Conservation (phyloP, 495 filamentous ascomycete genomes). For the Daldinia loculata region DNA sequence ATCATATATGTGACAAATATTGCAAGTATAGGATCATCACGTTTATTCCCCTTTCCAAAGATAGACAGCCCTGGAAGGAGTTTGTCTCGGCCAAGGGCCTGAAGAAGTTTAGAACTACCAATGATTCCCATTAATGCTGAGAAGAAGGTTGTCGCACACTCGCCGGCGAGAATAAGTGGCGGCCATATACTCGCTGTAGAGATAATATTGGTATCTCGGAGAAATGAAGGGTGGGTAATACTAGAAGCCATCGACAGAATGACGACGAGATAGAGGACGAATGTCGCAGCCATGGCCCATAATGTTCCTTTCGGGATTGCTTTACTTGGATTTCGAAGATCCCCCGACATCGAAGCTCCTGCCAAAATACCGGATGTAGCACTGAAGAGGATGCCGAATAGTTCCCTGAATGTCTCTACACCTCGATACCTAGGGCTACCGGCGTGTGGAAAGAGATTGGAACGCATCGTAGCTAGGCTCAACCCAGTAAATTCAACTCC, state of each 20-base stretch:
- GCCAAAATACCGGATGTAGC: conserved; percentile 75
- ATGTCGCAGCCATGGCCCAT: conserved; percentile 77
- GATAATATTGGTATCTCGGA: conserved; percentile 79
- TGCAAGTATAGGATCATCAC: conserved; percentile 79
- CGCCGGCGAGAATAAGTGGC: conserved; percentile 77
- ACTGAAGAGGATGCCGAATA: conserved; percentile 89
- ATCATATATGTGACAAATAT: conserved; percentile 80
- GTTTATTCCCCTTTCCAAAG: conserved; percentile 78
- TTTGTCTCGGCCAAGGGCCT: conserved; percentile 82
- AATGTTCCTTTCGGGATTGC: conserved; percentile 85
- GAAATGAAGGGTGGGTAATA: conserved; percentile 76
- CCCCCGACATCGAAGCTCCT: conserved; percentile 91
- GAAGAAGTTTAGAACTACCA: conserved; percentile 85
- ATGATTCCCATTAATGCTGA: conserved; percentile 88
- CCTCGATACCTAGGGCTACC: conserved; percentile 57
- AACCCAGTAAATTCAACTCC: conserved; percentile 81
- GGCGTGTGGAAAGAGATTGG: conserved; percentile 71
- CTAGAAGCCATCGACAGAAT: conserved; percentile 83
- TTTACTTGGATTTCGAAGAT: conserved; percentile 83
- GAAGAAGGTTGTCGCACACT: conserved; percentile 84
- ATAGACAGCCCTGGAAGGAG: conserved; percentile 77
- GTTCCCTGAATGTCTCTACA: conserved; percentile 78
- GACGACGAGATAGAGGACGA: conserved; percentile 77
- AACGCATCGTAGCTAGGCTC: conserved; percentile 70
- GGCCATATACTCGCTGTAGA: conserved; percentile 79